Evolutionary conservation across 108 stramenopile species (phyloP), one percentile per base, ranked within the genome.

Genomic region (Aurantiochytrium sp.): DNA sequence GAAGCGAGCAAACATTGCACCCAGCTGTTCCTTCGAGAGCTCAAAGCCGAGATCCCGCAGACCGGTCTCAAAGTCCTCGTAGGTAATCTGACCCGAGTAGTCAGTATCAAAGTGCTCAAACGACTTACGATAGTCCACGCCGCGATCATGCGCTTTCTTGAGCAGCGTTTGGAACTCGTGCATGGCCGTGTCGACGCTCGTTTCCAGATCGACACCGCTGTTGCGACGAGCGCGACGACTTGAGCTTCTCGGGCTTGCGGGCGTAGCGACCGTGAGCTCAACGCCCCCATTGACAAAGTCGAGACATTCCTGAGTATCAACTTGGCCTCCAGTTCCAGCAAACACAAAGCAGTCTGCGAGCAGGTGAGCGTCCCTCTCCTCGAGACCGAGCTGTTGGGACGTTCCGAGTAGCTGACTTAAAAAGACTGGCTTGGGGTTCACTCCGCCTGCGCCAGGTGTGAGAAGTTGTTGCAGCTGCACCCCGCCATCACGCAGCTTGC

Each of bases 41-140:
- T 4, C 25, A 23, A 88, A 88, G 51, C 64, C 88, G 14, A 88
- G 44, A 21, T 88, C 47, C 28, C 69, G 44, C 16, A 88, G 60
- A 5, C n/a, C 88, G 10, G n/a, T 47, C 21, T 53, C 14, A 60
- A 88, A 69, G 44, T 88, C 88, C n/a, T 60, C 59, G 14, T 18
- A 23, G 12, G 60, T 49, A 44, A 88, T 64, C 5, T 44, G 19
- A 14, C 88, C 88, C 51, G 60, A 69, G 47, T 59, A 59, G 49
- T 88, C 60, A 19, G 5, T 19, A 21, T 88, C 88, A 44, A 88
- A 69, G 47, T 88, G 58, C 25, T 88, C 88, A 23, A 88, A 88
- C 35, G 88, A 59, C 45, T 21, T 59, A 6, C 87, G 87, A 88
- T 59, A 58, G 29, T 59, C 87, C 12, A 59, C 58, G 29, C 58